Percentiles rank a stretch among this genome's conserved stretches.
phyloP scores from a whole-genome alignment of 1,284 basidiomycete species.

The Puccinia novopanici region DNA sequence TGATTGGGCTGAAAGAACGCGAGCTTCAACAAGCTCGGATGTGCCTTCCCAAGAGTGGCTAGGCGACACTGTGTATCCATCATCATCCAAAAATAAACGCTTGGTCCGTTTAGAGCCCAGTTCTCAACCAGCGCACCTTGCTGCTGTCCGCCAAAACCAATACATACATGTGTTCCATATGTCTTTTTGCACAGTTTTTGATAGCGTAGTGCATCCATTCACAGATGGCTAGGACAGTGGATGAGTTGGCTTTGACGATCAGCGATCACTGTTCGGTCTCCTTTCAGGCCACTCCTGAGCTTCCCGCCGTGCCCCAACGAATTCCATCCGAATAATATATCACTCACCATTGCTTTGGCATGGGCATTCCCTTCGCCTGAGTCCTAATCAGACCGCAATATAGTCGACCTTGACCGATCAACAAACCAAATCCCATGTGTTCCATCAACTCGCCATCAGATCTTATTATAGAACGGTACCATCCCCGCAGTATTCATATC shows the following conservation, averaged over 20 bases:
- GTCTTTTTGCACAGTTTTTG: no score
- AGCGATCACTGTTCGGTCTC: neutral
- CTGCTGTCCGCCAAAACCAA: neutral
- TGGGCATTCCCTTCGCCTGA: neutral
- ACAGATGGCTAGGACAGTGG: neutral
- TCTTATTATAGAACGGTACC: neutral
- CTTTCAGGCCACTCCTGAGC: conserved; percentile 1
- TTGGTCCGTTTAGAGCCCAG: neutral
- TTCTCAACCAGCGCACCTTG: neutral
- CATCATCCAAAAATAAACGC: neutral
- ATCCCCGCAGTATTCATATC: neutral
- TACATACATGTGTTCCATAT: no score
- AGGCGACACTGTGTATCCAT: neutral
- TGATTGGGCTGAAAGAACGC: neutral
- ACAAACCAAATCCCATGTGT: neutral
- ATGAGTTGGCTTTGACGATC: conserved; percentile 7
- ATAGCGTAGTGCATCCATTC: neutral
- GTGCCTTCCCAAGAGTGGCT: neutral
- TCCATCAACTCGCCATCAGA: conserved; percentile 9
- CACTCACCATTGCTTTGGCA: neutral
- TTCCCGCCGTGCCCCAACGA: neutral
- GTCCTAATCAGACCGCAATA: neutral
- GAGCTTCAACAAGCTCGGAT: neutral
- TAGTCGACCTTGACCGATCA: neutral
- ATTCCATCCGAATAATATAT: neutral